These are phyloP conservation scores for Cladosporium sp. DNA, from an alignment of 2,329 filamentous ascomycete species.

Conservation along the genomic window DNA sequence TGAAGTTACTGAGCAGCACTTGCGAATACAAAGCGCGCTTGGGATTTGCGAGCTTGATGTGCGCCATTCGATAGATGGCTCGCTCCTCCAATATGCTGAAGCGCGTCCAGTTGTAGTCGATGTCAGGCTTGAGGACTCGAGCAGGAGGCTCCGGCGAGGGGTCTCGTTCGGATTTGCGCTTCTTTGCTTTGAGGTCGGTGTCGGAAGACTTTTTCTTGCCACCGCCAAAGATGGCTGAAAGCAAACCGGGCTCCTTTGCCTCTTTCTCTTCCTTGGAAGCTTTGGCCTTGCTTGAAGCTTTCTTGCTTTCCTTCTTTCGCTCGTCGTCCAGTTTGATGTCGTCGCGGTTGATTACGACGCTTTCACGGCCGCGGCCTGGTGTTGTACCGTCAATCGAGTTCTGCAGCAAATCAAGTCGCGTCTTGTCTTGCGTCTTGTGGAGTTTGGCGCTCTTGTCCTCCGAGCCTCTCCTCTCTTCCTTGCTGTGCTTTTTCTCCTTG, in stretches of 20 bases:
- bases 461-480: conserved; percentile 25
- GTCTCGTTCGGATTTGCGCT: conserved; percentile 64
- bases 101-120: conserved; percentile 94
- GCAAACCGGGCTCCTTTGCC: conserved; percentile 57
- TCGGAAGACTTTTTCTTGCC: conserved; percentile 67
- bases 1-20: conserved; percentile 96
- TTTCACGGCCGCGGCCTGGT: conserved; percentile 64
- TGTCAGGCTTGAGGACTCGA: conserved; percentile 72
- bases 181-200: conserved; percentile 69
- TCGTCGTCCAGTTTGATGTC: conserved; percentile 72
- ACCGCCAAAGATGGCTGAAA: conserved; percentile 88
- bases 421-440: conserved; percentile 64
- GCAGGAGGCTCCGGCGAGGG: conserved; percentile 77
- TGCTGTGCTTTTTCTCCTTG: conserved; percentile 62
- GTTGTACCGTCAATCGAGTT: conserved; percentile 69
- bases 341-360: conserved; percentile 76
- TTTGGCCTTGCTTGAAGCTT: conserved; percentile 61
- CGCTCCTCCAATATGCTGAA: conserved; percentile 95
- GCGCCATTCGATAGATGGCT: conserved; percentile 97
- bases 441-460: conserved; percentile 54
- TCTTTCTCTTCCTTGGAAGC: conserved; percentile 70
- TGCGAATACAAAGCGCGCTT: conserved; percentile 88
- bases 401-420: conserved; percentile 80
- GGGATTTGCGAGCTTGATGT: conserved; percentile 98
- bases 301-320: conserved; percentile 76